These are phyloP conservation scores for Lodderomyces jiufengensis DNA, from an alignment of 1,139 yeast genomes.

Conservation along the genomic window DNA sequence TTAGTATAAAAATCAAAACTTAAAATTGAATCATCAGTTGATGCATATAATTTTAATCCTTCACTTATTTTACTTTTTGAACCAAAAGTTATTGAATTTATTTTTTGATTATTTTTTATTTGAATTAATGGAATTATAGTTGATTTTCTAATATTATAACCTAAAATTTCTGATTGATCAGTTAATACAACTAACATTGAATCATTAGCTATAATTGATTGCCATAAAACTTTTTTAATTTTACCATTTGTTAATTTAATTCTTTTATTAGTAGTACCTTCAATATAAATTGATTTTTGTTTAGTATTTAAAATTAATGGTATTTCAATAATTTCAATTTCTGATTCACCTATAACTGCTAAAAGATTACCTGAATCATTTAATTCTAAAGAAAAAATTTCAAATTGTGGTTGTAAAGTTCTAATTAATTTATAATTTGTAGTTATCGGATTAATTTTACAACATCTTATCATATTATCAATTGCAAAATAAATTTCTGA, in stretches of 20 bases:
- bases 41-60: conserved; percentile 33
- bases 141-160: conserved; percentile 30
- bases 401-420: conserved; percentile 12
- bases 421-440: conserved; percentile 20
- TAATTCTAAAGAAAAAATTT: conserved; percentile 23
- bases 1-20: conserved; percentile 31
- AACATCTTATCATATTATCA: conserved; percentile 28
- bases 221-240: conserved; percentile 33
- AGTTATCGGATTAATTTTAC: conserved; percentile 21
- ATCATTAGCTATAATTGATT: conserved; percentile 24
- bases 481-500: conserved; percentile 29
- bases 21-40: conserved; percentile 20
- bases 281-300: conserved; percentile 7
- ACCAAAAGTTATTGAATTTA: conserved; percentile 36
- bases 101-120: conserved; percentile 19
- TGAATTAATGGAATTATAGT: conserved; percentile 22
- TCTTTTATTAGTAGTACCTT: conserved; percentile 13
- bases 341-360: conserved; percentile 29
- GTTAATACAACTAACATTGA: conserved; percentile 32
- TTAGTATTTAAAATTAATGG: conserved; percentile 15
- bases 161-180: conserved; percentile 20
- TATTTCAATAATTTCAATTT: conserved; percentile 24
- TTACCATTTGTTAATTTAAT: conserved; percentile 17
- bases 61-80: conserved; percentile 28
- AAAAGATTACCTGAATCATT: conserved; percentile 30